A percentile compares a stretch with the other conserved stretches of the same genome.
phyloP scores from a whole-genome alignment of 106 monocot species.

The Dendrobium nobile region DNA sequence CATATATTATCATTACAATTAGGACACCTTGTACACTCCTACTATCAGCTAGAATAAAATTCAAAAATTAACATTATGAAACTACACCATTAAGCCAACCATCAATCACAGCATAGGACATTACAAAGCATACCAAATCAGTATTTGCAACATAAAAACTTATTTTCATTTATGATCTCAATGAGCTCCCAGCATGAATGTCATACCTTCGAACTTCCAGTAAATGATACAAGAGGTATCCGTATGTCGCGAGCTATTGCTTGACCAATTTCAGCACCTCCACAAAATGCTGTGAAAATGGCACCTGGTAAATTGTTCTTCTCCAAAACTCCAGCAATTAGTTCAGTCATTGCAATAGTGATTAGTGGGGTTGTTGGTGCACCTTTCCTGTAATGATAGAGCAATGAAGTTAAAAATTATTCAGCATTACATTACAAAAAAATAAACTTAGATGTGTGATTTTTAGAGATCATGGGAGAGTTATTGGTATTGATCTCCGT shows the following conservation, averaged over 20 bases:
- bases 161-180: neutral
- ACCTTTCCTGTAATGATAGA: conserved; percentile 64
- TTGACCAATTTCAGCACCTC: conserved; percentile 86
- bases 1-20: too few species aligned
- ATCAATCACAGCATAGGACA: too few species aligned
- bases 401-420: neutral
- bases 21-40: neutral
- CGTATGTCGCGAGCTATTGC: conserved; percentile 73
- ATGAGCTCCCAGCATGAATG: neutral
- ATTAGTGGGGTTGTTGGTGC: conserved; percentile 95
- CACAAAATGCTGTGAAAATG: conserved; percentile 95
- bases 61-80: neutral
- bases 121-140: neutral
- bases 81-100: neutral
- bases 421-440: neutral
- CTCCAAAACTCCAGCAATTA: conserved; percentile 76
- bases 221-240: conserved; percentile 88
- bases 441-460: neutral
- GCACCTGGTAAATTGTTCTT: conserved; percentile 93
- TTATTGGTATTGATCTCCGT: too few species aligned
- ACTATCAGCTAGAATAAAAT: neutral
- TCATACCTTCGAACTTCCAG: conserved; percentile 81
- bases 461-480: too few species aligned
- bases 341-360: conserved; percentile 84
- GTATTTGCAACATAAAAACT: neutral